Conservation (phyloP, 192 early-diverging fungal genomes). For the Chytriomyces confervae region DNA sequence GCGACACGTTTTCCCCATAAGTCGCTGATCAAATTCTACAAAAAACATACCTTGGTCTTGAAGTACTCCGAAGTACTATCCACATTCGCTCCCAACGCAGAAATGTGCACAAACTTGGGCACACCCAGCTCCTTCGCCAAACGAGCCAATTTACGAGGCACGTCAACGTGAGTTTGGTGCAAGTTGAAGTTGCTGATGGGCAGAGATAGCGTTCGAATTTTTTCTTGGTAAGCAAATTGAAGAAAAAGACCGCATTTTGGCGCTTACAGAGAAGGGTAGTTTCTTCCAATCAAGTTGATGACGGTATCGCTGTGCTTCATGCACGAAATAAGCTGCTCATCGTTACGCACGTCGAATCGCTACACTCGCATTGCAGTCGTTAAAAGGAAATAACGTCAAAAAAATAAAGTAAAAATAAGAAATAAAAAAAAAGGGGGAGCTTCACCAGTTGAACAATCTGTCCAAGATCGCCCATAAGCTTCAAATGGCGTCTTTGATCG, state of each 20-base stretch:
- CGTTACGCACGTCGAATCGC: slow-evolving; percentile 91
- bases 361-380: slow-evolving; percentile 16
- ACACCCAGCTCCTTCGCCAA: slow-evolving; percentile 81
- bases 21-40: neutral
- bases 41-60: slow-evolving; percentile 76
- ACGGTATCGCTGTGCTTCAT: slow-evolving; percentile 94
- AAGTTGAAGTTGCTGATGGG: slow-evolving; percentile 83
- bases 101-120: slow-evolving; percentile 86
- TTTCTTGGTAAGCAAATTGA: slow-evolving; percentile 8
- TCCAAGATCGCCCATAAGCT: slow-evolving; percentile 93
- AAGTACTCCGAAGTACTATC: slow-evolving; percentile 80
- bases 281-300: slow-evolving; percentile 91
- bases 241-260: neutral
- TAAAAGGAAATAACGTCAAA: neutral
- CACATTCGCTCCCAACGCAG: slow-evolving; percentile 78
- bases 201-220: neutral
- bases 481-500: slow-evolving; percentile 86
- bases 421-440: neutral
- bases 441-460: slow-evolving; percentile 83
- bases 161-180: slow-evolving; percentile 84
- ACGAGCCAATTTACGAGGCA: slow-evolving; percentile 79
- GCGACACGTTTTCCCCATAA: neutral
- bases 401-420: neutral
- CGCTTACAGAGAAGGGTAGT: slow-evolving; percentile 83
- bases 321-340: slow-evolving; percentile 78